These are phyloP conservation scores for Mortierella alpina DNA, from an alignment of 192 early-diverging fungal genomes.

Conservation along the genomic window DNA sequence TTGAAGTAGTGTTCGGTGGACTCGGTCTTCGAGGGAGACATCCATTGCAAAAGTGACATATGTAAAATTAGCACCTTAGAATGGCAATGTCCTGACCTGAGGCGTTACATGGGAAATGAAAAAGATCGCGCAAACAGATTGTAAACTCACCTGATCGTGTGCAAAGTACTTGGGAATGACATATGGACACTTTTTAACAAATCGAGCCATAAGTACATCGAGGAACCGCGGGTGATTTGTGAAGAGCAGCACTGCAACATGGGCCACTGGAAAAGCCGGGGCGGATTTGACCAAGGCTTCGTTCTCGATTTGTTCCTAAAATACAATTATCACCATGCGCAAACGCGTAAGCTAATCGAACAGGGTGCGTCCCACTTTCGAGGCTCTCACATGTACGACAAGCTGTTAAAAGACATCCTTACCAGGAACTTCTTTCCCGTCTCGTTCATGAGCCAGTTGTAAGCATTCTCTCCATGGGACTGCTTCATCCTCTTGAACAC, in stretches of 20 bases:
- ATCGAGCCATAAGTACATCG: constrained; percentile 67
- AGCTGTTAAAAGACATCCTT: constrained; percentile 10
- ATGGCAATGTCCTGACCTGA: not conserved
- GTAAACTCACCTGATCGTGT: constrained; percentile 58
- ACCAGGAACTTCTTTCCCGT: constrained; percentile 69
- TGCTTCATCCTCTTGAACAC: constrained; percentile 23
- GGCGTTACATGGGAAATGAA: not conserved
- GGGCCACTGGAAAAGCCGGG: constrained; percentile 74
- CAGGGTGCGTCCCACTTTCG: not conserved
- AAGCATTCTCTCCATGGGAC: constrained; percentile 30
- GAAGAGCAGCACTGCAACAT: constrained; percentile 69
- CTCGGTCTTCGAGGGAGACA: constrained; percentile 48
- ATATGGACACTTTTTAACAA: constrained; percentile 78
- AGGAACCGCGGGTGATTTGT: constrained; percentile 66
- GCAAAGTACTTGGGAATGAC: constrained; percentile 72
- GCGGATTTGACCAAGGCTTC: constrained; percentile 70
- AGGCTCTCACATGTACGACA: not conserved
- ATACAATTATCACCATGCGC: not conserved
- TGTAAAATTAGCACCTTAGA: not conserved
- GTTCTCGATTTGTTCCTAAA: constrained; percentile 73
- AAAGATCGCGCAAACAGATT: not conserved
- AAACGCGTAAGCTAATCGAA: not conserved
- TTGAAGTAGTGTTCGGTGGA: constrained; percentile 30
- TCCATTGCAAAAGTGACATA: not conserved
- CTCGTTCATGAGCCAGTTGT: constrained; percentile 65